Percentiles rank a stretch among this genome's conserved stretches.
Conservation (phyloP, 1,284 basidiomycete species). For the Apiotrichum laibachii region DNA sequence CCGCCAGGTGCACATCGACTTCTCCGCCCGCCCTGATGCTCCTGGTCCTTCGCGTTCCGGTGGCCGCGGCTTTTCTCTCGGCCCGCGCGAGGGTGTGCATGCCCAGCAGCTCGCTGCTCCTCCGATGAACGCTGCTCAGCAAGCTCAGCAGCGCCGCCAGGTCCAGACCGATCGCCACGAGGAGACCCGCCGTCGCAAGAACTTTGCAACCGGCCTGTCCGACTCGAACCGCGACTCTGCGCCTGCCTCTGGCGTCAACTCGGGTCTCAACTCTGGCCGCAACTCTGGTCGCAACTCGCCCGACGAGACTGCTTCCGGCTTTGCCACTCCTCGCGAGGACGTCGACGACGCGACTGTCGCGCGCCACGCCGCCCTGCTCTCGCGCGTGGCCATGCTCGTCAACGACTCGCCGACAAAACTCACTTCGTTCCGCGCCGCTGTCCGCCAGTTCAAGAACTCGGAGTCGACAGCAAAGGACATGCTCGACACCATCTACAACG, state of each 20-base stretch:
- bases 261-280: conserved; percentile 8
- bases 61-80: conserved; percentile 38
- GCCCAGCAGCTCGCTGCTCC: conserved; percentile 39
- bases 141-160: conserved; percentile 42
- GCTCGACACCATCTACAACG: conserved; percentile 79
- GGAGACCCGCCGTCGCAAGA: conserved; percentile 48
- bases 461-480: conserved; percentile 81
- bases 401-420: conserved; percentile 69
- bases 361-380: conserved; percentile 66
- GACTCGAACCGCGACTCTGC: conserved; percentile 2
- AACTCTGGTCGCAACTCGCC: conserved; percentile 14
- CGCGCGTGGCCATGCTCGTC: conserved; percentile 66
- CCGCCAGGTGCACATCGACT: conserved; percentile 73
- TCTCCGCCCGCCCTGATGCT: conserved; percentile 52
- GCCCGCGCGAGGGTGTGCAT: conserved; percentile 20
- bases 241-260: background rate
- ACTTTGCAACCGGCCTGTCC: conserved; percentile 64
- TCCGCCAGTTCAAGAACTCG: conserved; percentile 71
- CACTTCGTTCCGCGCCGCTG: conserved; percentile 72
- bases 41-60: conserved; percentile 12
- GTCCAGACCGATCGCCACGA: conserved; percentile 42
- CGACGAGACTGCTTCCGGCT: conserved; percentile 30
- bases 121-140: conserved; percentile 41
- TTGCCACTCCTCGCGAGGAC: conserved; percentile 44
- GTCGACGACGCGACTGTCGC: conserved; percentile 46